Conservation (phyloP, 345 rosid species). For the Euphorbia pulcherrima region DNA sequence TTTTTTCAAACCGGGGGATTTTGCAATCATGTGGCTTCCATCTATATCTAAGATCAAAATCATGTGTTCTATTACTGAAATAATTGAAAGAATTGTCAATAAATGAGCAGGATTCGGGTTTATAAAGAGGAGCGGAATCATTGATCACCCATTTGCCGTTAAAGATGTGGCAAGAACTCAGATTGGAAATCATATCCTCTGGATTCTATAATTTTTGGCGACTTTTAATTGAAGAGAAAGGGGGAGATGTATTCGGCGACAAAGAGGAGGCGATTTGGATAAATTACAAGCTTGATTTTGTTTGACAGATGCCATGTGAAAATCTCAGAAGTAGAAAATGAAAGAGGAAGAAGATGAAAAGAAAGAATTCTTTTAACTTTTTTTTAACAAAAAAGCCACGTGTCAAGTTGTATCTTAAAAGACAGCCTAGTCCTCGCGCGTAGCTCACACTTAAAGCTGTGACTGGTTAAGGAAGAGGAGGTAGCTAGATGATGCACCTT, state of each 20-base stretch:
- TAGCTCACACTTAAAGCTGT: too few relatives aligned
- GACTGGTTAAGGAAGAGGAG: too few relatives aligned
- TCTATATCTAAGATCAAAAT: slow-evolving; percentile 36
- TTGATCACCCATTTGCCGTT: slow-evolving; percentile 57
- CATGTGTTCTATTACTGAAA: slow-evolving; percentile 54
- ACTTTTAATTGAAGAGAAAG: slow-evolving; percentile 37
- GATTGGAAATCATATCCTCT: slow-evolving; percentile 14
- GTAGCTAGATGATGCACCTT: too few relatives aligned
- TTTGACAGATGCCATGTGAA: too few relatives aligned
- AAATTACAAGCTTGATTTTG: too few relatives aligned
- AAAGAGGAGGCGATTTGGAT: slow-evolving; percentile 44
- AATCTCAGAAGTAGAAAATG: too few relatives aligned
- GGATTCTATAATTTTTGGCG: slow-evolving; percentile 27
- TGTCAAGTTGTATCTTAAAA: too few relatives aligned
- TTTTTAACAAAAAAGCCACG: too few relatives aligned
- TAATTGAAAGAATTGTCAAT: slow-evolving; percentile 56
- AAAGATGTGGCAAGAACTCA: slow-evolving; percentile 59
- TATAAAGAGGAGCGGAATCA: slow-evolving; percentile 45
- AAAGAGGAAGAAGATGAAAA: too few relatives aligned
- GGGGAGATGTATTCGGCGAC: slow-evolving; percentile 47
- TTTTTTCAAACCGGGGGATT: slow-evolving; percentile 44
- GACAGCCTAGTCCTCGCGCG: too few relatives aligned
- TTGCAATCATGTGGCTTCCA: slow-evolving; percentile 58
- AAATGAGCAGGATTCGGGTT: slow-evolving; percentile 56
- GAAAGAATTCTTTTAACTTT: too few relatives aligned